A percentile compares a stretch with the other conserved stretches of the same genome.
phyloP scores from a whole-genome alignment of 208 protist species.

The Wallacemonas collosoma region DNA sequence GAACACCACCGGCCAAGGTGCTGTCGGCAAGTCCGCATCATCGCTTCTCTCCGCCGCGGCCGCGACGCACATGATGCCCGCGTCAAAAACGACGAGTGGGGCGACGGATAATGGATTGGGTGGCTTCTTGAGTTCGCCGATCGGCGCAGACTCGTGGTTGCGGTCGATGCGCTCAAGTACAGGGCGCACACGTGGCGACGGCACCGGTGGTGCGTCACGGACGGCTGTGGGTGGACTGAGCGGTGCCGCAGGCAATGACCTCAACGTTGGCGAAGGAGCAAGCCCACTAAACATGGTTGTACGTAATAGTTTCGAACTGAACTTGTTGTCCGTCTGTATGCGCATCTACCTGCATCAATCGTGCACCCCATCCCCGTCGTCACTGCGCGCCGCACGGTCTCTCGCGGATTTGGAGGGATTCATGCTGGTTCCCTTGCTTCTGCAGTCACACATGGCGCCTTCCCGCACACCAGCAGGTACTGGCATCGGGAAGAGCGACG shows the following conservation, averaged over 20 bases:
- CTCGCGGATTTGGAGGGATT: neutral
- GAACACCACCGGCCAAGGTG: no score
- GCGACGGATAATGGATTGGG: neutral
- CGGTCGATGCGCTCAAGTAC: conserved; percentile 8
- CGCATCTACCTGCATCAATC: conserved; percentile 4
- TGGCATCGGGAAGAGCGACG: no score
- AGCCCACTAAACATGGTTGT: neutral
- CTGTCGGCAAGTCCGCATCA: no score
- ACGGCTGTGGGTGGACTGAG: neutral
- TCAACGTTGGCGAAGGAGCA: neutral
- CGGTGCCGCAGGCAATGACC: neutral
- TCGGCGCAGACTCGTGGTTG: conserved; percentile 7
- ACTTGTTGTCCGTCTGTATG: conserved; percentile 3
- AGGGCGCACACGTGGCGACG: neutral
- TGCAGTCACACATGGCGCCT: neutral
- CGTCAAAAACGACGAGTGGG: neutral
- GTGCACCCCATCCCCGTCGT: neutral
- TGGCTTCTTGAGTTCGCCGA: neutral
- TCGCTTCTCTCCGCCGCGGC: no score
- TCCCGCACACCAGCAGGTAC: no score
- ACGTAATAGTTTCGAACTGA: conserved; percentile 6
- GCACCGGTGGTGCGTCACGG: neutral
- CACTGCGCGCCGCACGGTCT: neutral
- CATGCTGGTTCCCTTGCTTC: neutral
- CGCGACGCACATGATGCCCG: neutral